A percentile compares a stretch with the other conserved stretches of the same genome.
Evolutionary conservation across 768 basidiomycete genomes (phyloP).

Genomic region (Steccherinum ochraceum): DNA sequence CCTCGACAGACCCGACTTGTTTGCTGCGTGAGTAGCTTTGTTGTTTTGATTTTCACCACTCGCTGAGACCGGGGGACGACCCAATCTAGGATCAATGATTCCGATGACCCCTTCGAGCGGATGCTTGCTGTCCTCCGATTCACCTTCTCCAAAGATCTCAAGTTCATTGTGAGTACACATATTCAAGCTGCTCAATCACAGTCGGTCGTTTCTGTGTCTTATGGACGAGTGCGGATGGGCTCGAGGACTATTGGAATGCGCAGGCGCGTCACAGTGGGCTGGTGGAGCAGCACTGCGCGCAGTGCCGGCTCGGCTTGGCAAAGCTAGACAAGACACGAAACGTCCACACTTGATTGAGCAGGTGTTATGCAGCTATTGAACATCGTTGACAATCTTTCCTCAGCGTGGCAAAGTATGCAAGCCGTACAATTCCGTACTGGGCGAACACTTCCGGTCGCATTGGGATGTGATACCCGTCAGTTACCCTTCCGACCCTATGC

Average conservation of each 20-base stretch:
- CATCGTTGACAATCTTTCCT: neutral
- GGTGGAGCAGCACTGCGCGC: too few relatives aligned
- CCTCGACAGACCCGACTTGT: conserved; percentile 84
- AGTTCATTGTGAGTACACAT: conserved; percentile 64
- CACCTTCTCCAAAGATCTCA: conserved; percentile 89
- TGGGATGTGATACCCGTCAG: conserved; percentile 72
- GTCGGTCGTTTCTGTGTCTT: conserved; percentile 1
- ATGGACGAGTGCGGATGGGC: neutral
- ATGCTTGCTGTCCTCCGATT: conserved; percentile 92
- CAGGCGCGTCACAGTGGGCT: neutral
- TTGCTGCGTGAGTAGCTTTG: conserved; percentile 67
- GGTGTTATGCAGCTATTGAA: neutral
- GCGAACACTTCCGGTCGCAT: conserved; percentile 84
- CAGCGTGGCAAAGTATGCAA: conserved; percentile 92
- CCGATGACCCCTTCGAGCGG: conserved; percentile 85
- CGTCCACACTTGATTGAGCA: too few relatives aligned
- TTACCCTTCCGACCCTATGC: conserved; percentile 41
- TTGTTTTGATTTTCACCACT: neutral
- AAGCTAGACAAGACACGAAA: too few relatives aligned
- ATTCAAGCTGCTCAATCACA: neutral
- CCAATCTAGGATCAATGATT: conserved; percentile 90
- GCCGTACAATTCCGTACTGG: conserved; percentile 83
- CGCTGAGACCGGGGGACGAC: too few relatives aligned
- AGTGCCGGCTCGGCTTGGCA: too few relatives aligned
- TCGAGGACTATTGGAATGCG: neutral